Percentiles rank a stretch among this genome's conserved stretches.
Evolutionary conservation across 164 flowering plant species (phyloP).

Genomic region (Macadamia integrifolia): DNA sequence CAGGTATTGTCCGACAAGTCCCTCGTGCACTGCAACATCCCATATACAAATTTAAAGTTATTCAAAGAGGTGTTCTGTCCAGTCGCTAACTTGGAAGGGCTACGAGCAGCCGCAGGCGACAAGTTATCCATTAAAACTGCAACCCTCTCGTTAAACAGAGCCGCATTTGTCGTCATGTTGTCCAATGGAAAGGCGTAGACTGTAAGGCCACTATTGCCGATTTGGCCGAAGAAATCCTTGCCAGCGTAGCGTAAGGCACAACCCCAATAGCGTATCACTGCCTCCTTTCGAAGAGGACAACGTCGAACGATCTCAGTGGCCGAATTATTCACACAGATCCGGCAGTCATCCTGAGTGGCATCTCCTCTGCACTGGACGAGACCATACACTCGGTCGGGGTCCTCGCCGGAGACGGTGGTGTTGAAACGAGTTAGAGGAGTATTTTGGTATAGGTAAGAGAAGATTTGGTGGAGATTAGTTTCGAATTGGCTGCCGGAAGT

Average conservation of each 20-base stretch:
- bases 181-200: neutral
- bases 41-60: neutral
- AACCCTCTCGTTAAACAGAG: neutral
- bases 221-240: neutral
- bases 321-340: neutral
- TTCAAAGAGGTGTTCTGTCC: neutral
- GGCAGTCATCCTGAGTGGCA: neutral
- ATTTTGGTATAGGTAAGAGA: neutral
- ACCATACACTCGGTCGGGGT: neutral
- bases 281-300: neutral
- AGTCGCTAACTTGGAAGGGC: neutral
- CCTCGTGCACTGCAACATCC: neutral
- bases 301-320: neutral
- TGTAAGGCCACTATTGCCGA: neutral
- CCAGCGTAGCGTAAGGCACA: neutral
- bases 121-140: neutral
- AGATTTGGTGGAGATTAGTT: slow-evolving; percentile 6
- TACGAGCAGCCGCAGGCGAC: neutral
- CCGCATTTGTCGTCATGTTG: neutral
- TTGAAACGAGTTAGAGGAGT: neutral
- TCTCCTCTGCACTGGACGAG: slow-evolving; percentile 1
- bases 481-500: slow-evolving; percentile 13
- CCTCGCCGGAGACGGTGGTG: neutral
- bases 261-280: neutral
- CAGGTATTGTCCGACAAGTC: neutral